Evolutionary conservation across 139 green algal species (phyloP), one percentile per base, ranked within the genome.

Genomic region (Chlamydomonas schloesseri): DNA sequence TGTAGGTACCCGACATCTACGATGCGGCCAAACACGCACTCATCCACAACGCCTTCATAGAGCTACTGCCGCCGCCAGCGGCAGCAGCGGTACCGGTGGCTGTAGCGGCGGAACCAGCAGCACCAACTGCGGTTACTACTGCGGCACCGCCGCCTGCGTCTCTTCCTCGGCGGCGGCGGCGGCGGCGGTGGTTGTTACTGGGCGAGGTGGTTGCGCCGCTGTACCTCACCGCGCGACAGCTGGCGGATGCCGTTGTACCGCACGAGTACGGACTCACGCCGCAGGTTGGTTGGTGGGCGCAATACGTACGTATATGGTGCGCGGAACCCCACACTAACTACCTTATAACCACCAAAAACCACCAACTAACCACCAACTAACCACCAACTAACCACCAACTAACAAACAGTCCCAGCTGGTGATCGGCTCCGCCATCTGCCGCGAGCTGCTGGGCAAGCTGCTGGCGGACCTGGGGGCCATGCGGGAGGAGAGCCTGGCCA

Each of bases 1-100:
- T n/a, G n/a, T n/a, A 84, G 78, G n/a, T 99, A 3, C 97, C 97
- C 0, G 98, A 99, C 91, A 98, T 99, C 73, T 99, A 98, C 73
- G 96, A 99, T 83, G 93, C 87, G 3, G 92, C 92, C 80, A 98
- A 98, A 90, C 98, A 99, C 67, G 97, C 99, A 69, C 89, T 94
- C 58, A 97, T 99, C 82, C 97, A 99, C 95, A 99, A 99, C 89
- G 67, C 70, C 34, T 93, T 98, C 87, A 91, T 99, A 67, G 71
- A 81, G 67, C 87, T 99, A 3, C 71, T 89, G n/a, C 33, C 78
- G 65, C 34, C 95, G 20, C 37, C 89, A 76, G 88, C 97, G 71
- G 23, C 87, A 28, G 15, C 72, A 14, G 3, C 33, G 11, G 36
- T n/a, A 26, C 71, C 33, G 3, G 20, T 20, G 31, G 36, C 36